These are phyloP conservation scores for Bryoerythrophyllum caledonicum DNA, from an alignment of 225 moss, liverwort and hornwort species.

Conservation along the genomic window DNA sequence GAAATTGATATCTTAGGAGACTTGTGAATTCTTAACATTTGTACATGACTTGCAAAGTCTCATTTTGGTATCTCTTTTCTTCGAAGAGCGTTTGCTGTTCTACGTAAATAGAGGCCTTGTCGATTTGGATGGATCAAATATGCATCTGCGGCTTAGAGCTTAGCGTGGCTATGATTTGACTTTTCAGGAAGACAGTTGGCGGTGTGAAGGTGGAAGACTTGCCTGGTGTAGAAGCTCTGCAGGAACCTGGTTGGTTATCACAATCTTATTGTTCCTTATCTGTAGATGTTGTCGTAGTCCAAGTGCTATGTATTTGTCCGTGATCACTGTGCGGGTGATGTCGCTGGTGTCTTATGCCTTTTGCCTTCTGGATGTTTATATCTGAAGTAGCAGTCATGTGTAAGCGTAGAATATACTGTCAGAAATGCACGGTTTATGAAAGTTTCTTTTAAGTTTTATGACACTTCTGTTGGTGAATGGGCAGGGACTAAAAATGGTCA, in stretches of 20 bases:
- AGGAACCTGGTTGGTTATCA: slow-evolving; percentile 71
- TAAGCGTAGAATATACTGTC: neutral
- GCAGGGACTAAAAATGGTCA: slow-evolving; percentile 94
- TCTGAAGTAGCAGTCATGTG: neutral
- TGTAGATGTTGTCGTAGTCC: neutral
- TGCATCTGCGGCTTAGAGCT: neutral
- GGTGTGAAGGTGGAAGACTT: slow-evolving; percentile 93
- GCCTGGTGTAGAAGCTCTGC: slow-evolving; percentile 87
- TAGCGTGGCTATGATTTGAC: neutral
- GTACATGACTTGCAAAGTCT: slow-evolving; percentile 1
- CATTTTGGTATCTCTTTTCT: neutral
- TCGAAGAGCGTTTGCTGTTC: neutral
- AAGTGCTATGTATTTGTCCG: neutral
- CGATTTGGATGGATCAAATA: neutral
- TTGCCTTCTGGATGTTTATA: slow-evolving; percentile 2
- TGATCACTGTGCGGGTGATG: slow-evolving; percentile 7
- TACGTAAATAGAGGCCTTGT: neutral
- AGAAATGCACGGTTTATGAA: neutral
- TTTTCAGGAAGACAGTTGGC: slow-evolving; percentile 89
- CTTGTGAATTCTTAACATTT: slow-evolving; percentile 3
- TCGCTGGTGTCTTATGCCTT: slow-evolving; percentile 15
- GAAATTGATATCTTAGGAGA: slow-evolving; percentile 2
- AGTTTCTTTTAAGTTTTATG: neutral
- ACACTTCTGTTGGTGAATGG: slow-evolving; percentile 17
- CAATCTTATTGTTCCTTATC: slow-evolving; percentile 9